Percentiles rank a stretch among this genome's conserved stretches.
Evolutionary conservation across 1,284 basidiomycete genomes (phyloP).

Genomic region (Erythrobasidium hasegawianum): DNA sequence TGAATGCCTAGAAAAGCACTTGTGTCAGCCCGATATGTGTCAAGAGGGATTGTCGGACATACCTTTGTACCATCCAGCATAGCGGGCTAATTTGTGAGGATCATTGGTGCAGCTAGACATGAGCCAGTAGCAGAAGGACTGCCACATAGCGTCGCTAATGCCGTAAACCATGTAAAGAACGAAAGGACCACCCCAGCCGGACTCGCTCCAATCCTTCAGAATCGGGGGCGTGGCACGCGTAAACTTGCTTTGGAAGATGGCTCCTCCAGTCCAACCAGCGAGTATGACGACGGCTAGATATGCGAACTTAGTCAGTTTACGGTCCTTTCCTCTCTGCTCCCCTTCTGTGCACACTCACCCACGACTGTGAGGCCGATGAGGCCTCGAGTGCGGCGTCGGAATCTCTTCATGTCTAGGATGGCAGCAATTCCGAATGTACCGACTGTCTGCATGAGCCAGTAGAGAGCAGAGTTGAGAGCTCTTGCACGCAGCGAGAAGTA

Average conservation of each 20-base stretch:
- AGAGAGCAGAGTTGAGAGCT: slow-evolving; percentile 2
- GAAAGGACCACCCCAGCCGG: background rate
- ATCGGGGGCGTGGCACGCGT: background rate
- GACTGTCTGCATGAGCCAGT: slow-evolving; percentile 1
- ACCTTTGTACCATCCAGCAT: too few species aligned
- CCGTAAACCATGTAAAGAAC: slow-evolving; percentile 9
- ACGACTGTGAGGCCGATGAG: slow-evolving; percentile 1
- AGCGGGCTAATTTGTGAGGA: too few species aligned
- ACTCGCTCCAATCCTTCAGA: background rate
- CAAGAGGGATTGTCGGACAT: too few species aligned
- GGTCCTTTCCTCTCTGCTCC: too few species aligned
- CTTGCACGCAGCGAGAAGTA: slow-evolving; percentile 7
- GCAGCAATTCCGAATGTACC: background rate
- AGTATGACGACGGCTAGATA: background rate
- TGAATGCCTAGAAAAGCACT: too few species aligned
- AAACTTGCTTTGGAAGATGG: slow-evolving; percentile 1
- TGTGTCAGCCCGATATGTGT: too few species aligned
- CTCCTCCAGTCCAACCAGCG: slow-evolving; percentile 1
- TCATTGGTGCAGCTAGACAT: too few species aligned
- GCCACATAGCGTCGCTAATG: slow-evolving; percentile 5
- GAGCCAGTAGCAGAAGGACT: too few species aligned
- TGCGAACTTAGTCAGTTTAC: too few species aligned
- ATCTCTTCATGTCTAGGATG: background rate
- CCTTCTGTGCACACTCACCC: too few species aligned
- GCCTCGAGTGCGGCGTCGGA: background rate